Evolutionary conservation across 345 rosid species (phyloP).

Genomic region (Populus nigra): DNA sequence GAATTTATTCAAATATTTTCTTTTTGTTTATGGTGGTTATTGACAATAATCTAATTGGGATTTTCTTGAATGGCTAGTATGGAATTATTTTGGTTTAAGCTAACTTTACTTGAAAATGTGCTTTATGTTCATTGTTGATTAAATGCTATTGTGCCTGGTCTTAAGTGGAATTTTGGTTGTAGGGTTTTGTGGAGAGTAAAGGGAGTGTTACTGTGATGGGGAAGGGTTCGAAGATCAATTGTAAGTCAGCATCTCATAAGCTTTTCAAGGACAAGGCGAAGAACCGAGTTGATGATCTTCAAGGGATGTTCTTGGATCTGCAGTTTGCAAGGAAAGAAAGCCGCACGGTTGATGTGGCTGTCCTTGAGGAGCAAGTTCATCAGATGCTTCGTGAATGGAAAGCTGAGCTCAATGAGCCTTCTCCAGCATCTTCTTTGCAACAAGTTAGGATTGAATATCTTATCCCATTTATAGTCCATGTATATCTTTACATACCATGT

Average conservation of each 20-base stretch:
- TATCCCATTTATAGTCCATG: constrained; percentile 18
- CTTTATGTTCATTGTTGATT: not conserved
- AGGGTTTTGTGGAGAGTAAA: constrained; percentile 9
- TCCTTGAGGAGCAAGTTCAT: constrained; percentile 97
- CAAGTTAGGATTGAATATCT: constrained; percentile 53
- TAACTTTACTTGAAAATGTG: not conserved
- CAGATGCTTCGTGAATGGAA: constrained; percentile 99
- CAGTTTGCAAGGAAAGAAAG: constrained; percentile 92
- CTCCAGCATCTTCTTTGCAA: constrained; percentile 95
- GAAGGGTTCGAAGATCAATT: constrained; percentile 75
- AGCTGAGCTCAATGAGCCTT: constrained; percentile 94
- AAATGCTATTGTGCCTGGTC: not conserved
- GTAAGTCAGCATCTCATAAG: constrained; percentile 93
- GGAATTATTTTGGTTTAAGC: not conserved
- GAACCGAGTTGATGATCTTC: constrained; percentile 97
- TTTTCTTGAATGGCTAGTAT: not conserved
- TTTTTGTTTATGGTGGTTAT: not conserved
- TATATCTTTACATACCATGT: not conserved
- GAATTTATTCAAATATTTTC: not conserved
- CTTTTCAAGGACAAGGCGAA: constrained; percentile 93
- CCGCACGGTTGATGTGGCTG: constrained; percentile 58
- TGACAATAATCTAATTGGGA: not conserved
- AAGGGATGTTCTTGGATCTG: constrained; percentile 79
- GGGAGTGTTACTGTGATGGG: constrained; percentile 46
- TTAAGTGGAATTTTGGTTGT: not conserved